A percentile compares a stretch with the other conserved stretches of the same genome.
Evolutionary conservation across 2,329 filamentous ascomycete species (phyloP).

Genomic region (Aquanectria penicillioides): DNA sequence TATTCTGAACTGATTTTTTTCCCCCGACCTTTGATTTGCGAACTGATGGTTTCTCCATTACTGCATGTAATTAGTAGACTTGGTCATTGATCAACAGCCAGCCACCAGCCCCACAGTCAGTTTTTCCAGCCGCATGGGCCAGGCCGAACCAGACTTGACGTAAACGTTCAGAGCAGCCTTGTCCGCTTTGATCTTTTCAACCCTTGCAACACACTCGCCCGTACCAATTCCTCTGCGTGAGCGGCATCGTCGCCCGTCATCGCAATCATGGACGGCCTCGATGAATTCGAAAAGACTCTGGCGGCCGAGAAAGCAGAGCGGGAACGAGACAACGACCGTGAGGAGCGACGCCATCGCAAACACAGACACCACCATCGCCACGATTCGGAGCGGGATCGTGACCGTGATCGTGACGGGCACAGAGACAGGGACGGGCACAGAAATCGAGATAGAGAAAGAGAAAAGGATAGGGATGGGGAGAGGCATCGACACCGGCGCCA

Average conservation of each 20-base stretch:
- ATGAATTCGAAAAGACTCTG: conserved; percentile 82
- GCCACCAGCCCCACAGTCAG: conserved; percentile 1
- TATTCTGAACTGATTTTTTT: too few species aligned
- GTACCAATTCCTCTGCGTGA: neutral
- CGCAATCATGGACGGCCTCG: conserved; percentile 61
- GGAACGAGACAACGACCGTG: conserved; percentile 59
- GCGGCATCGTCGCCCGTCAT: neutral
- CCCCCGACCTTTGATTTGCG: too few species aligned
- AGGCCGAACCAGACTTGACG: conserved; percentile 13
- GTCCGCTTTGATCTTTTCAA: neutral
- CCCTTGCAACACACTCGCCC: too few species aligned
- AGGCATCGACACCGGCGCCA: conserved; percentile 46
- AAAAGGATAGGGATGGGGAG: conserved; percentile 42
- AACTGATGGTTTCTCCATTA: too few species aligned
- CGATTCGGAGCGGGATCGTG: conserved; percentile 40
- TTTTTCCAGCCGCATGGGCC: neutral
- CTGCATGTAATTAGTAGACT: neutral
- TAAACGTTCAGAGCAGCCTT: conserved; percentile 2
- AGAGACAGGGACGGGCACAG: conserved; percentile 45
- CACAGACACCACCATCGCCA: conserved; percentile 60
- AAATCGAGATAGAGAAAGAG: conserved; percentile 33
- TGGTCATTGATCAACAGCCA: neutral
- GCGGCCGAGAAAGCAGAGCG: conserved; percentile 70
- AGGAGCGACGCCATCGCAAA: conserved; percentile 54
- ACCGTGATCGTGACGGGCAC: conserved; percentile 36